Conservation (phyloP, 1,284 basidiomycete genomes). For the Marasmius sp. region DNA sequence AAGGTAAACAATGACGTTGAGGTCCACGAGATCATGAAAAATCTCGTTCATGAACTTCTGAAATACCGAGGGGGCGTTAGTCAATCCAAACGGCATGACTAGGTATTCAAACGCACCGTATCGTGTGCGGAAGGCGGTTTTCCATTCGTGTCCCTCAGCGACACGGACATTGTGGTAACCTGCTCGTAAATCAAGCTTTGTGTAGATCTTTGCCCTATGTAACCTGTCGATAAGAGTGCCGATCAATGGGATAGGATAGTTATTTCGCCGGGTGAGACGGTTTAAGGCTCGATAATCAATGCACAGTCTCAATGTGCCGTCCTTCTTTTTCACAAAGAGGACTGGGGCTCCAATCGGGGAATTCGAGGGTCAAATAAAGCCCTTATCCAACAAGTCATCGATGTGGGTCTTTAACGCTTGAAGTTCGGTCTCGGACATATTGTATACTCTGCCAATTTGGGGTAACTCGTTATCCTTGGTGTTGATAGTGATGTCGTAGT, state of each 20-base stretch:
- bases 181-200: not conserved
- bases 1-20: no score
- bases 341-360: not conserved
- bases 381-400: not conserved
- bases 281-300: not conserved
- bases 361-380: not conserved
- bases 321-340: not conserved
- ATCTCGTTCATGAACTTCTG: not conserved
- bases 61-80: conserved; percentile 22
- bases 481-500: not conserved
- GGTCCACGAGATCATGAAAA: no score
- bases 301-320: not conserved
- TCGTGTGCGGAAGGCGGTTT: conserved; percentile 2
- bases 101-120: conserved; percentile 2
- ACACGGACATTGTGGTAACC: not conserved
- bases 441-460: not conserved
- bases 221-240: conserved; percentile 5
- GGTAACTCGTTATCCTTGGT: not conserved
- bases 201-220: not conserved
- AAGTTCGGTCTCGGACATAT: not conserved
- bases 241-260: not conserved
- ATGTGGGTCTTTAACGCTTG: not conserved
- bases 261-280: not conserved
- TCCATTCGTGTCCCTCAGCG: conserved; percentile 4
- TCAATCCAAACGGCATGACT: not conserved